A percentile compares a stretch with the other conserved stretches of the same genome.
phyloP scores from a whole-genome alignment of 2,329 filamentous ascomycete genomes.

The Pestalotiopsis sp. region DNA sequence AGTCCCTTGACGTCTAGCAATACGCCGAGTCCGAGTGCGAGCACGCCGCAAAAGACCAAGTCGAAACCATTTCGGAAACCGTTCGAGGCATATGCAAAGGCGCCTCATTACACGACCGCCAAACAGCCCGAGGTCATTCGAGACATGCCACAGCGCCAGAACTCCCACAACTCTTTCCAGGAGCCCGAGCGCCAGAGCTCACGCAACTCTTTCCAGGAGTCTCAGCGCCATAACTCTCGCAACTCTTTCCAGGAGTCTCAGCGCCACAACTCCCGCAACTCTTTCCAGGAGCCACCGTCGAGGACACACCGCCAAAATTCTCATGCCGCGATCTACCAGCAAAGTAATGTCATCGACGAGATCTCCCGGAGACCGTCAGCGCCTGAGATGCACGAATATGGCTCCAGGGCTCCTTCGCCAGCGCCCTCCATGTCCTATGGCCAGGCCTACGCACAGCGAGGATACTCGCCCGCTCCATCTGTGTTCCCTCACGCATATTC shows the following conservation, averaged over 20 bases:
- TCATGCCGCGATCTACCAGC: conserved; percentile 35
- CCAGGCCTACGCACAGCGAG: conserved; percentile 23
- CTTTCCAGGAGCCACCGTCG: conserved; percentile 28
- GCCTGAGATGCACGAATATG: conserved; percentile 22
- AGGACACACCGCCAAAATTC: conserved; percentile 36
- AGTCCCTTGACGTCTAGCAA: conserved; percentile 62
- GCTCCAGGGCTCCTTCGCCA: conserved; percentile 26
- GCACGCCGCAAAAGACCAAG: conserved; percentile 58
- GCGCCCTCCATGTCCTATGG: conserved; percentile 20
- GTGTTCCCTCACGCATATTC: conserved; percentile 22
- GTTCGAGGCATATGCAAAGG: conserved; percentile 68
- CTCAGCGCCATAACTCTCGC: conserved; percentile 37
- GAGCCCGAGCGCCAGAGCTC: conserved; percentile 37
- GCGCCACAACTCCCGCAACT: conserved; percentile 40
- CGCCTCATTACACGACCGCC: conserved; percentile 66
- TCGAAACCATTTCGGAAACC: conserved; percentile 67
- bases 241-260: conserved; percentile 36
- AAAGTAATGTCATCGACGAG: conserved; percentile 21
- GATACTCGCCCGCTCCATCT: conserved; percentile 35
- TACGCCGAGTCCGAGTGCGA: conserved; percentile 54
- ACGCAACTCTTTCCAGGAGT: conserved; percentile 35
- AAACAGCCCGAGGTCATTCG: conserved; percentile 62
- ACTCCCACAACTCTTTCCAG: conserved; percentile 42
- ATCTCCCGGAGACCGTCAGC: conserved; percentile 22
- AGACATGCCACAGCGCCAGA: conserved; percentile 35